Evolutionary conservation across 1,284 basidiomycete species (phyloP), one percentile per base, ranked within the genome.

Genomic region (Melampsora americana): DNA sequence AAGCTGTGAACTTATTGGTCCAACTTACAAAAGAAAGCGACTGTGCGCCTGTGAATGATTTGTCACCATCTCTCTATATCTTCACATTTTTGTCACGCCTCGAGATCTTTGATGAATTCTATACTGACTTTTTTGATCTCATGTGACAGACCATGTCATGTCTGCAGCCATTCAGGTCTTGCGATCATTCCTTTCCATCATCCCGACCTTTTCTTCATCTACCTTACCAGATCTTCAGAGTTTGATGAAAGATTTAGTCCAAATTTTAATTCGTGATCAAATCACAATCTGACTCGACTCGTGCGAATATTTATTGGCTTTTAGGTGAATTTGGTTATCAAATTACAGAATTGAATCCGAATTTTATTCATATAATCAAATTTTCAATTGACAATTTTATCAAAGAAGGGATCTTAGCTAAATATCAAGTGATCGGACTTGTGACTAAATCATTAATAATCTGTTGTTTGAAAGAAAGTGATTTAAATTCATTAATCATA

Each of bases 31-130:
- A 84, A 26, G 89, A 90, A 44, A 94, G 90, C 79, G 88, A 90
- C 68, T 85, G 88, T 60, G 84, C 86, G 0, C 86, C 93, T 11
- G 84, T 95, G 77, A 85, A 89, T 39, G 94, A 97, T 82, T 89
- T 95, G 79, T 89, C 90, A 80, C 16, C 30, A 18, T 53, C 44
- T 72, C 35, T 62, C 39, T 32, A 92, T 93, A 69, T 77, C 89
- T 79, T 65, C 35, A 53, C 39, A 50, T 4, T 6, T 48, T 53
- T 78, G 35, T 35, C 69, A 30, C 42, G 20, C 42, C 59, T 35
- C 7, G 44, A 42, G 68, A 50, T 42, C 20, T 66, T 42, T 30
- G 35, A 48, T n/a, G 59, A 32, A 26, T 35, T 5, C 5, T 7
- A 14, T 20, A 4, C 11, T 39, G 16, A 16, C 60, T 66, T 26